phyloP scores from a whole-genome alignment of 495 filamentous ascomycete species.

The Chaetomium fimeti region DNA sequence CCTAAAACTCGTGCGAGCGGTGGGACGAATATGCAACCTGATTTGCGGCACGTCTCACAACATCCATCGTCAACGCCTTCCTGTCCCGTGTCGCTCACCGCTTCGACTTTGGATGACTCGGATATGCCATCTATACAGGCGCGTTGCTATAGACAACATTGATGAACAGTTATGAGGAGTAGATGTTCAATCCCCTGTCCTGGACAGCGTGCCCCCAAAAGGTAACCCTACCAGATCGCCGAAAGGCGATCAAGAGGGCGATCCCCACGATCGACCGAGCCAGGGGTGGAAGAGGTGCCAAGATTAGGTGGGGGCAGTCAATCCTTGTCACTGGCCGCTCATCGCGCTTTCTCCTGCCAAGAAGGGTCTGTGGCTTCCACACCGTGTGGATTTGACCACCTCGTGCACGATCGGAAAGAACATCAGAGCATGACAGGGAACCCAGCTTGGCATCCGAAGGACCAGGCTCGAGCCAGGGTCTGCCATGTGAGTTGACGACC shows the following conservation, averaged over 20 bases:
- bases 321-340: background rate
- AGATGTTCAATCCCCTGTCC: too few relatives aligned
- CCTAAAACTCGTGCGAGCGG: background rate
- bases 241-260: background rate
- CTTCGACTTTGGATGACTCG: too few relatives aligned
- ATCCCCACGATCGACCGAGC: conserved; percentile 1
- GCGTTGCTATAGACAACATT: too few relatives aligned
- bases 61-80: too few relatives aligned
- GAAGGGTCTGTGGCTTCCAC: background rate
- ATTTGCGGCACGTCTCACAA: background rate
- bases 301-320: background rate
- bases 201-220: too few relatives aligned
- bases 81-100: too few relatives aligned
- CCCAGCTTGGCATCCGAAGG: conserved; percentile 1
- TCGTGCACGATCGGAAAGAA: conserved; percentile 2
- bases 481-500: conserved; percentile 6
- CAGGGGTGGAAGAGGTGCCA: background rate
- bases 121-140: too few relatives aligned
- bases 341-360: conserved; percentile 9
- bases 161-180: too few relatives aligned
- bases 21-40: background rate
- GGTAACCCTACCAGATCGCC: conserved; percentile 2
- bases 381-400: background rate
- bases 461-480: background rate
- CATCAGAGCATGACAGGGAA: background rate